Base-by-base conservation (phyloP, 2,329 filamentous ascomycete species). In the Colletotrichum sidae region DNA sequence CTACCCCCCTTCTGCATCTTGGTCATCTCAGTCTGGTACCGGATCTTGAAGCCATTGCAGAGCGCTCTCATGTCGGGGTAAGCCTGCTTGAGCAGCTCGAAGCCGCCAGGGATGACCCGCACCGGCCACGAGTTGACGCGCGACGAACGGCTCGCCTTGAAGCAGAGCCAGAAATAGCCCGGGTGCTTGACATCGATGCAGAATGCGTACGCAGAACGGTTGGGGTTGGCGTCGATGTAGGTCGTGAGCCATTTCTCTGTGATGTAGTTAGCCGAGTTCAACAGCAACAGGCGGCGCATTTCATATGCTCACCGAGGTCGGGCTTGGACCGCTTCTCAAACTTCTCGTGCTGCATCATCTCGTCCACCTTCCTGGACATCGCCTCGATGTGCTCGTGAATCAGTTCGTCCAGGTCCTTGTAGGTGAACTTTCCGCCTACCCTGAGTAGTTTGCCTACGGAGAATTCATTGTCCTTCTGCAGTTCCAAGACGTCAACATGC, bases 391-490 rank as follows among this genome's bases (percentile, higher is more conserved):
- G 96, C 74, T 96, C 92, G 75, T 97, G 94, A 70, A 99, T 98
- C 81, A 99, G 80, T 77, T 99, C 96, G 79, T 99, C 96, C 67
- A 99, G 84, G 90, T 99, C 96, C 67, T 89, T 93, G 81, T 99
- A 99, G 8, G 88, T 95, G 79, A 94, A 94, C 77, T 94, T 95
- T 71, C 92, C 92, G 39, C 90, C 92, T 58, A 99, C 92, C 69
- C 92, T 92, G 58, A 99, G 85, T 46, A 91, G 90, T 71, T 90
- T 91, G 68, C 96, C 96, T 4, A 98, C 91, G 0, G 94, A 94
- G 76, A 97, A 98, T 76, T 98, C 95, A 68, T 94, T 98, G 68
- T 97, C 93, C 80, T 99, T 99, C 78, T 97, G 93, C 74, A 99
- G 85, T 80, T 99, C 96, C 44, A 99, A 86, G 39, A 99, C 95